Conservation (phyloP, 176 grass and related monocot genomes). For the Chloris gayana region DNA sequence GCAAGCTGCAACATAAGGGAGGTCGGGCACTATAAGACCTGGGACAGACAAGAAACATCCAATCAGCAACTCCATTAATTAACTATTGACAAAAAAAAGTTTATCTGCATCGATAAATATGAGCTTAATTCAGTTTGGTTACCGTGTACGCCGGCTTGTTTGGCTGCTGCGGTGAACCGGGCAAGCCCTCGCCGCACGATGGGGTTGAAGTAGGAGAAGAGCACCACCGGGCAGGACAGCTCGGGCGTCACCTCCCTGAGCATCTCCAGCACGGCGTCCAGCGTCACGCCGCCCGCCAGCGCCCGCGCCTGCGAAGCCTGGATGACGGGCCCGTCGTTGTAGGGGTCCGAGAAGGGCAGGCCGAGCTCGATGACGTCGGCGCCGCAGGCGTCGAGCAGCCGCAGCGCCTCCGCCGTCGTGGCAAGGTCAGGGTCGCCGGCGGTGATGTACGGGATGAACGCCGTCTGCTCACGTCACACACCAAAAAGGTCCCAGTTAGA, state of each 20-base stretch:
- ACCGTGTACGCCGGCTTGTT: constrained; percentile 59
- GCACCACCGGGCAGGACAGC: constrained; percentile 81
- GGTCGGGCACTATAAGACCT: constrained; percentile 81
- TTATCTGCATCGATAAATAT: too few relatives aligned
- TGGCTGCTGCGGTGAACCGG: constrained; percentile 53
- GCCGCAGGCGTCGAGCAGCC: constrained; percentile 62
- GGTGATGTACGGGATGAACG: constrained; percentile 85
- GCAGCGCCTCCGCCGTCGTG: constrained; percentile 72
- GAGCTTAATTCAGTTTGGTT: background rate
- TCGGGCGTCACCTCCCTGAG: constrained; percentile 74
- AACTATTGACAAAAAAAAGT: background rate
- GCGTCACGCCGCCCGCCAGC: constrained; percentile 47
- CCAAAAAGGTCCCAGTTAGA: background rate
- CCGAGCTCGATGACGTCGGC: constrained; percentile 88
- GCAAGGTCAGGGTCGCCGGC: constrained; percentile 83
- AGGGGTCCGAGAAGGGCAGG: constrained; percentile 76
- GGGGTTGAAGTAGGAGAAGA: constrained; percentile 77
- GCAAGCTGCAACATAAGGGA: constrained; percentile 47
- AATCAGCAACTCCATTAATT: background rate
- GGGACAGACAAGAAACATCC: background rate
- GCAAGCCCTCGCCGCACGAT: constrained; percentile 52
- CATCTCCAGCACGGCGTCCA: constrained; percentile 69
- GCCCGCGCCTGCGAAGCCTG: constrained; percentile 71
- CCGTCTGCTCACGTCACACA: background rate
- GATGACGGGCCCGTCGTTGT: constrained; percentile 68